Evolutionary conservation across 225 moss, liverwort and hornwort genomes (phyloP).

Genomic region (Bryoerythrophyllum caledonicum): DNA sequence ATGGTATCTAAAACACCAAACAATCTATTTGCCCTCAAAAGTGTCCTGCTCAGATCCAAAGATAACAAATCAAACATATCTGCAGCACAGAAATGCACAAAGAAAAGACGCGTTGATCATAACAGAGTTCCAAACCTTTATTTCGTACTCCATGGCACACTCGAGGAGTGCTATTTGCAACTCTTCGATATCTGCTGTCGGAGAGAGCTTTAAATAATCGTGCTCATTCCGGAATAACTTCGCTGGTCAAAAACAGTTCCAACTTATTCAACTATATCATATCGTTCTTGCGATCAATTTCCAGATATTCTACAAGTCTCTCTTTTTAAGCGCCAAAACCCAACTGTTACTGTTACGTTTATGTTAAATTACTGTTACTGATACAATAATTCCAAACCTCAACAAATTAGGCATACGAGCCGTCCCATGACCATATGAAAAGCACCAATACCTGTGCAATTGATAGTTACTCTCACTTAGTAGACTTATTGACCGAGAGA

Average conservation of each 20-base stretch:
- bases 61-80: background rate
- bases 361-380: background rate
- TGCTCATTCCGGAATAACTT: slow-evolving; percentile 5
- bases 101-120: background rate
- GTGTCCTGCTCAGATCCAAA: background rate
- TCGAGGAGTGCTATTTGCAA: slow-evolving; percentile 37
- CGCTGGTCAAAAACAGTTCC: background rate
- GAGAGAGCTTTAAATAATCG: background rate
- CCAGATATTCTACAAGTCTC: background rate
- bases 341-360: too few species aligned
- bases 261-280: background rate
- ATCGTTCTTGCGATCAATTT: background rate
- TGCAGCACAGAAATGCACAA: background rate
- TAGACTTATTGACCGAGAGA: background rate
- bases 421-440: background rate
- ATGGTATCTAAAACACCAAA: background rate
- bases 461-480: background rate
- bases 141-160: slow-evolving; percentile 35
- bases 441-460: background rate
- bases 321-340: background rate
- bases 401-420: background rate
- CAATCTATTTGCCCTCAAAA: background rate
- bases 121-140: slow-evolving; percentile 17
- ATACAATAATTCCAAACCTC: background rate
- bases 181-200: slow-evolving; percentile 21